Conservation (phyloP, 345 rosid species). For the Rhodamnia rubescens region DNA sequence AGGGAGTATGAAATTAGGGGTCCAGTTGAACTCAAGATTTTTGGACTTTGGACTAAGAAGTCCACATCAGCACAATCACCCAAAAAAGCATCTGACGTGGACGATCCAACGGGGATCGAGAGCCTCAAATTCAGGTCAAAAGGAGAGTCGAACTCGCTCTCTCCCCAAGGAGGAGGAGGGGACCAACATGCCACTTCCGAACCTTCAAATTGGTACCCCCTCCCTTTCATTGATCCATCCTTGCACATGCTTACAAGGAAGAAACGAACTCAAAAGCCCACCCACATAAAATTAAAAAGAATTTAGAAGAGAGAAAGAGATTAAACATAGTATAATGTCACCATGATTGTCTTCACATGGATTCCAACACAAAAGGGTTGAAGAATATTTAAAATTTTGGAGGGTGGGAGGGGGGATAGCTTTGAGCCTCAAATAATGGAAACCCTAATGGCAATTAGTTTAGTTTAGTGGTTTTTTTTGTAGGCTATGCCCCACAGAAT, state of each 20-base stretch:
- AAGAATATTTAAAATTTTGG: background rate
- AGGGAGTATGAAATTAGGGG: background rate
- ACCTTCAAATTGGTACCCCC: background rate
- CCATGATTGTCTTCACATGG: constrained; percentile 41
- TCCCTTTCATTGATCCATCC: background rate
- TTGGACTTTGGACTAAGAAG: background rate
- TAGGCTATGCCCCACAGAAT: background rate
- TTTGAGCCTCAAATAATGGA: background rate
- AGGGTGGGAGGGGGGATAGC: background rate
- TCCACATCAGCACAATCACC: background rate
- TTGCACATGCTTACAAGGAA: background rate
- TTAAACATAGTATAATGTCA: background rate
- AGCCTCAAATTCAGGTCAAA: background rate
- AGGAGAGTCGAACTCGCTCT: background rate
- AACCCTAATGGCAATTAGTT: background rate
- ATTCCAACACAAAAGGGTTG: constrained; percentile 16
- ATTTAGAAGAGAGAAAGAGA: background rate
- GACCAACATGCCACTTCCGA: background rate
- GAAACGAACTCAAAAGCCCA: background rate
- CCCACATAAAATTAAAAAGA: background rate
- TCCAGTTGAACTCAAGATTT: background rate
- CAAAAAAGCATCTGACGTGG: constrained; percentile 11
- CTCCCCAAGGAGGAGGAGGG: background rate
- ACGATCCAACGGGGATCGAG: background rate
- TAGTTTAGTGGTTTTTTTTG: background rate